These are phyloP conservation scores for Tylopilus vinaceipallidus DNA, from an alignment of 768 basidiomycete genomes.

Conservation along the genomic window DNA sequence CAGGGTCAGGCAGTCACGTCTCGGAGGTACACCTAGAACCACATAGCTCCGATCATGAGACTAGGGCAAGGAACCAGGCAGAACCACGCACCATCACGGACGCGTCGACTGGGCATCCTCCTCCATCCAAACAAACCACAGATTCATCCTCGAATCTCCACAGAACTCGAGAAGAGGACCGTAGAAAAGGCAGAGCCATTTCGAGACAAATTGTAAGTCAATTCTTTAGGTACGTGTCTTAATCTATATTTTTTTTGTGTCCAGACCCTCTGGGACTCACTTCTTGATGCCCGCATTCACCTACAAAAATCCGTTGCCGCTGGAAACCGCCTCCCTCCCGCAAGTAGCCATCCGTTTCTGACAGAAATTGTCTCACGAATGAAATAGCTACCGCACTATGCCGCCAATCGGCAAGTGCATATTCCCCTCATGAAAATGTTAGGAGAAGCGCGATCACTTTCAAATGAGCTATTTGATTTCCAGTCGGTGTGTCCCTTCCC, in stretches of 20 bases:
- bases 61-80: constrained; percentile 9
- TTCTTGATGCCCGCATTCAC: constrained; percentile 89
- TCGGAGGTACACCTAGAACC: constrained; percentile 13
- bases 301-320: constrained; percentile 76
- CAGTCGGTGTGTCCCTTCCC: constrained; percentile 52
- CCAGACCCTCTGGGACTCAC: constrained; percentile 80
- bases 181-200: constrained; percentile 81
- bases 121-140: constrained; percentile 19
- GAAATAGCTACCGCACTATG: constrained; percentile 34
- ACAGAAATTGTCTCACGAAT: constrained; percentile 12
- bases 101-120: constrained; percentile 11
- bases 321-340: constrained; percentile 65
- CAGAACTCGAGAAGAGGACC: constrained; percentile 64
- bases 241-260: constrained; percentile 4
- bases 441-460: constrained; percentile 56
- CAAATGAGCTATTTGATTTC: constrained; percentile 64
- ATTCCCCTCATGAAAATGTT: constrained; percentile 52
- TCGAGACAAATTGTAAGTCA: constrained; percentile 73
- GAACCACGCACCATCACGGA: constrained; percentile 8
- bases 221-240: constrained; percentile 10
- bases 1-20: constrained; percentile 22
- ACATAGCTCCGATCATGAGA: constrained; percentile 12
- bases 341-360: constrained; percentile 34
- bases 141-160: constrained; percentile 54
- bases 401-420: constrained; percentile 37